phyloP scores from a whole-genome alignment of 805 yeast species.

The Candida sphagnicola region DNA sequence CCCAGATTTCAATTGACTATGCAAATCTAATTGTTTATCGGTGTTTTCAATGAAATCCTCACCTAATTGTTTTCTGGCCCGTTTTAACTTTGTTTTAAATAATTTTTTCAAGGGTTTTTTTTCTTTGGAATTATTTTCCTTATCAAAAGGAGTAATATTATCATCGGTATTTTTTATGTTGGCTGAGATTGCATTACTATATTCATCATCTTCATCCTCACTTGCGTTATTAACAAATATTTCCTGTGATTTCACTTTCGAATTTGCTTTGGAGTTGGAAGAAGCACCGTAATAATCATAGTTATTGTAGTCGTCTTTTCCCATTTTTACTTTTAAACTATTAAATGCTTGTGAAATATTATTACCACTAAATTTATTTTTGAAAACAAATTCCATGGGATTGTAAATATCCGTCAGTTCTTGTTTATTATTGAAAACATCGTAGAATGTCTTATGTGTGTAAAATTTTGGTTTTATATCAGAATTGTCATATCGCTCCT shows the following conservation, averaged over 20 bases:
- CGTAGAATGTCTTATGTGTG: constrained; percentile 36
- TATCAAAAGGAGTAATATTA: not conserved
- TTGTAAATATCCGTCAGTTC: constrained; percentile 28
- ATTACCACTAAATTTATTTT: constrained; percentile 17
- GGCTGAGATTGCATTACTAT: not conserved
- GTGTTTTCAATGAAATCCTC: constrained; percentile 16
- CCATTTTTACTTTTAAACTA: constrained; percentile 24
- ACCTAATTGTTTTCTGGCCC: constrained; percentile 22
- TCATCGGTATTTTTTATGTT: not conserved
- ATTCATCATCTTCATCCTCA: constrained; percentile 15
- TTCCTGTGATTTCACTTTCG: constrained; percentile 7
- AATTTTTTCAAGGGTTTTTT: constrained; percentile 6
- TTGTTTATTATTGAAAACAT: constrained; percentile 30
- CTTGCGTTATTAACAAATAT: constrained; percentile 16
- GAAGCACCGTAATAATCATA: constrained; percentile 32
- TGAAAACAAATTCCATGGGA: constrained; percentile 40
- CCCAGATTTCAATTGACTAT: constrained; percentile 4
- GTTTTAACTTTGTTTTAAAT: constrained; percentile 14
- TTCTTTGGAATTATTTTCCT: not conserved
- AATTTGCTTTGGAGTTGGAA: constrained; percentile 8
- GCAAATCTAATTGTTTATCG: constrained; percentile 12
- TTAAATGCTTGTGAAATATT: constrained; percentile 25
- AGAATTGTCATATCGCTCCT: constrained; percentile 31
- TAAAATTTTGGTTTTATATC: constrained; percentile 30
- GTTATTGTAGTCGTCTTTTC: constrained; percentile 26